phyloP scores from a whole-genome alignment of 129 eudicot genomes.

The Lonicera japonica region DNA sequence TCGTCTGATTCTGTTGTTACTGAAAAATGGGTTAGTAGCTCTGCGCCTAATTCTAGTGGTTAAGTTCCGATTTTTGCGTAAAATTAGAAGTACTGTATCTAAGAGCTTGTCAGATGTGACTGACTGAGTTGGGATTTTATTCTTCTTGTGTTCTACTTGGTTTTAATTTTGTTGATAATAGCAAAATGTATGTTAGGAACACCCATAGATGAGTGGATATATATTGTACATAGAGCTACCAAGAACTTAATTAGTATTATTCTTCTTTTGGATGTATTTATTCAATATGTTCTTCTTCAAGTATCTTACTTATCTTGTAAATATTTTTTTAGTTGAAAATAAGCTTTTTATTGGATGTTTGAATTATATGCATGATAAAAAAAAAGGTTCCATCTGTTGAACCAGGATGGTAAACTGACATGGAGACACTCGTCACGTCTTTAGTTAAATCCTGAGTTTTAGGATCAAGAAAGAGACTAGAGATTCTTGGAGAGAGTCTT shows the following conservation, averaged over 20 bases:
- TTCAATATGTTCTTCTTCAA: background rate
- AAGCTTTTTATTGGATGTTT: background rate
- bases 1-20: conserved; percentile 40
- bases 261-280: background rate
- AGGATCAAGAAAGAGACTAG: too few species aligned
- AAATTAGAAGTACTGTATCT: background rate
- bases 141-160: background rate
- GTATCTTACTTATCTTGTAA: background rate
- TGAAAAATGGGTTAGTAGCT: conserved; percentile 36
- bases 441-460: too few species aligned
- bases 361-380: background rate
- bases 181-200: background rate
- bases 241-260: conserved; percentile 6
- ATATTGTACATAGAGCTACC: conserved; percentile 24
- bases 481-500: too few species aligned
- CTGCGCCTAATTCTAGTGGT: conserved; percentile 26
- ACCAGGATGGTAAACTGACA: background rate
- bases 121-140: background rate
- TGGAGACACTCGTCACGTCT: too few species aligned
- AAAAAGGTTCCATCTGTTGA: too few species aligned
- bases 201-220: conserved; percentile 23
- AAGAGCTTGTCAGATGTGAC: conserved; percentile 3
- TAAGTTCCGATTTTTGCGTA: conserved; percentile 12
- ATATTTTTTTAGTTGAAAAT: background rate
- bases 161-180: background rate